Conservation (phyloP, 352 stramenopile species). For the Phytophthora capsici region DNA sequence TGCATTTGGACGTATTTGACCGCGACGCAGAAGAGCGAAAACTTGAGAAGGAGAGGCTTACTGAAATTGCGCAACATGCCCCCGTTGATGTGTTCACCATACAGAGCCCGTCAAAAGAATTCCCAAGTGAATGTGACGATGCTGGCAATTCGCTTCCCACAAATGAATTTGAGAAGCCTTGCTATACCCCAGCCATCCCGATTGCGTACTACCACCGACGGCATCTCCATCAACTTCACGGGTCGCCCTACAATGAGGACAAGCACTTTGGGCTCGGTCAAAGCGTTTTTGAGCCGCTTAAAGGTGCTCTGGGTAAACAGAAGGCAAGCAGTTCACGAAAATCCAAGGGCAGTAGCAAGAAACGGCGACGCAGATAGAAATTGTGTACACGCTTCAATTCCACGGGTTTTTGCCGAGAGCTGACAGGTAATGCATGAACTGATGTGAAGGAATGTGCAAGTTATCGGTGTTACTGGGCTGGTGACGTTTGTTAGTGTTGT, state of each 20-base stretch:
- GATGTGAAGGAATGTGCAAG: conserved; percentile 1
- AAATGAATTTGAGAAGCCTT: conserved; percentile 31
- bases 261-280: conserved; percentile 75
- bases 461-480: conserved; percentile 11
- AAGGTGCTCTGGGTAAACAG: conserved; percentile 47
- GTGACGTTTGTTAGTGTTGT: conserved; percentile 3
- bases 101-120: conserved; percentile 10
- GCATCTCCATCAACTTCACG: conserved; percentile 50
- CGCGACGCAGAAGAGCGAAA: conserved; percentile 42
- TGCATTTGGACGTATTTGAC: conserved; percentile 54
- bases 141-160: conserved; percentile 6
- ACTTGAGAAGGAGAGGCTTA: conserved; percentile 34
- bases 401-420: not conserved
- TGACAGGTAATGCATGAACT: conserved; percentile 23
- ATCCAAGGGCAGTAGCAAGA: conserved; percentile 52
- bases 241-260: conserved; percentile 61
- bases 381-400: not conserved
- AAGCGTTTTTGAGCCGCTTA: conserved; percentile 75
- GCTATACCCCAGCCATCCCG: conserved; percentile 63
- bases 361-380: conserved; percentile 49
- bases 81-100: conserved; percentile 61
- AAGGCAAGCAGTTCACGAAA: conserved; percentile 41
- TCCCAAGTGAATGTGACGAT: conserved; percentile 22
- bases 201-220: conserved; percentile 63
- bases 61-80: conserved; percentile 14